Percentiles rank a stretch among this genome's conserved stretches.
Evolutionary conservation across 164 flowering plant genomes (phyloP).

Genomic region (Vitis labrusca): DNA sequence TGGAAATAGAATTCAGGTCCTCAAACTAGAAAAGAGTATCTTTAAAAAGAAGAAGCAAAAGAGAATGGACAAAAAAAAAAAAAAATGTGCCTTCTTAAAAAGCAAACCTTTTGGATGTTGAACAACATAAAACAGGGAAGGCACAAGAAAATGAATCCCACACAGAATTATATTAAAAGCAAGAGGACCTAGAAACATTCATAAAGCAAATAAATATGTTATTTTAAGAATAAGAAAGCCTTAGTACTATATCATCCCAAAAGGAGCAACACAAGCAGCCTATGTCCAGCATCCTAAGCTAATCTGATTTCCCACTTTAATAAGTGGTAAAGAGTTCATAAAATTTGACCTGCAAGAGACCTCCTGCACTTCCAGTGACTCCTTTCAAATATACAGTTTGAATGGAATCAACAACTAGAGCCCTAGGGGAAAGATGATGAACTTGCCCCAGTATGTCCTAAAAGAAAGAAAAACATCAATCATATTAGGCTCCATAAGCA

Average conservation of each 20-base stretch:
- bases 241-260: too few species aligned
- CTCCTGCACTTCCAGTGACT: conserved; percentile 86
- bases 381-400: conserved; percentile 86
- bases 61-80: too few species aligned
- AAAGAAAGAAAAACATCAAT: conserved; percentile 11
- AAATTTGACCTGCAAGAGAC: conserved; percentile 61
- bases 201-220: background rate
- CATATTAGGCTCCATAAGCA: background rate
- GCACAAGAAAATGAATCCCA: background rate
- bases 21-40: too few species aligned
- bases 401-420: conserved; percentile 87
- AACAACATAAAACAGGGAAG: background rate
- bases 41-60: too few species aligned
- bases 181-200: background rate
- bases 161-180: background rate
- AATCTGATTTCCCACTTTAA: background rate
- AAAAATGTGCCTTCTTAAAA: background rate
- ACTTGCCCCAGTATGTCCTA: conserved; percentile 82
- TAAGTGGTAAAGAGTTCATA: background rate
- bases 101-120: background rate
- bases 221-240: background rate
- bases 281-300: background rate
- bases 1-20: too few species aligned
- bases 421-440: conserved; percentile 64
- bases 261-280: too few species aligned